These are phyloP conservation scores for Apiospora malaysiana DNA, from an alignment of 2,329 filamentous ascomycete genomes.

Conservation along the genomic window DNA sequence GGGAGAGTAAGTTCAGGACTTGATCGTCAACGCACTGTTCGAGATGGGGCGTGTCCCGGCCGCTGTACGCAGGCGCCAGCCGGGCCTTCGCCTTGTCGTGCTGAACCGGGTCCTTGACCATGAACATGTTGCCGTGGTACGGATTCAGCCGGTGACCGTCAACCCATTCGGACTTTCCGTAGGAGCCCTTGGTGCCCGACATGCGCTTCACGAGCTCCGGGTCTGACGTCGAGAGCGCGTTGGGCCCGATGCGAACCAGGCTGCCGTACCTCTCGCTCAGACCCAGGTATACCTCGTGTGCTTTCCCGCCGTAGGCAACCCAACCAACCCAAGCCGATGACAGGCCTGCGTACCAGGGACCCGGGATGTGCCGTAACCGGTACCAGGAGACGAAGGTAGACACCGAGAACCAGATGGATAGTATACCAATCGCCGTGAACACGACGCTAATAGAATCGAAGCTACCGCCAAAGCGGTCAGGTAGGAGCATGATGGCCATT, in stretches of 20 bases:
- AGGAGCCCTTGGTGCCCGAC: slow-evolving; percentile 29
- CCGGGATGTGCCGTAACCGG: slow-evolving; percentile 30
- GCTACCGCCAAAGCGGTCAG: not conserved
- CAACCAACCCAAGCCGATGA: slow-evolving; percentile 29
- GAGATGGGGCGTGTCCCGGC: slow-evolving; percentile 30
- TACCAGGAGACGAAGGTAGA: slow-evolving; percentile 28
- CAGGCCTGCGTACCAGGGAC: slow-evolving; percentile 29
- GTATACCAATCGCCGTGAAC: not conserved
- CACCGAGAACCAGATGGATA: slow-evolving; percentile 21
- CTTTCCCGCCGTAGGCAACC: slow-evolving; percentile 21
- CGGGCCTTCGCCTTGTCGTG: slow-evolving; percentile 33
- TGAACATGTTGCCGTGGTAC: slow-evolving; percentile 28
- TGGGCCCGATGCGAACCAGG: slow-evolving; percentile 34
- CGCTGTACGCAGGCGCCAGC: slow-evolving; percentile 31
- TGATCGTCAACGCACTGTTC: slow-evolving; percentile 30
- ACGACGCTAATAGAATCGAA: not conserved
- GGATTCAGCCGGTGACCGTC: slow-evolving; percentile 28
- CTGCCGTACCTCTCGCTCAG: slow-evolving; percentile 27
- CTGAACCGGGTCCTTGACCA: slow-evolving; percentile 21
- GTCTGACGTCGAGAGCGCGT: slow-evolving; percentile 32
- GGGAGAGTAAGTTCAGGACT: slow-evolving; percentile 24
- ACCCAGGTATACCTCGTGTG: slow-evolving; percentile 20
- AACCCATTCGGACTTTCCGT: slow-evolving; percentile 30
- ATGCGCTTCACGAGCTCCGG: slow-evolving; percentile 30
- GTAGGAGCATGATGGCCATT: not conserved